A percentile compares a stretch with the other conserved stretches of the same genome.
Evolutionary conservation across 1,284 basidiomycete genomes (phyloP).

Genomic region (Fomitopsis betulina): DNA sequence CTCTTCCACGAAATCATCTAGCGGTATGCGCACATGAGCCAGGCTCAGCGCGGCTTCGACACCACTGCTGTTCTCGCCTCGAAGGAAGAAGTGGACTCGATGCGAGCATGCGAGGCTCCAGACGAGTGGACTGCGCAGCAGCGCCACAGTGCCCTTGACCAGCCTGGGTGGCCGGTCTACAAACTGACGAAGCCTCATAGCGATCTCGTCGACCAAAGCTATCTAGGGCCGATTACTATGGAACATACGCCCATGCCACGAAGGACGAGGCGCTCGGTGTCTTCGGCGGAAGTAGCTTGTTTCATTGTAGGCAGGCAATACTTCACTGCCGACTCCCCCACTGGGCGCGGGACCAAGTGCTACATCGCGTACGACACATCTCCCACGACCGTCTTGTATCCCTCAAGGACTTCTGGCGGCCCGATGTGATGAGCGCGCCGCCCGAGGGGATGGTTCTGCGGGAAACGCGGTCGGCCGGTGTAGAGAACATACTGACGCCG

Average conservation of each 20-base stretch:
- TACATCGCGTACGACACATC: constrained; percentile 3
- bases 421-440: background rate
- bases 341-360: background rate
- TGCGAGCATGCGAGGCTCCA: too few species aligned
- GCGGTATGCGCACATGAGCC: too few species aligned
- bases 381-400: too few species aligned
- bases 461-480: background rate
- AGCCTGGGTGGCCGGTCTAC: too few species aligned
- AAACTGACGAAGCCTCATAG: constrained; percentile 4
- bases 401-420: too few species aligned
- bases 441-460: background rate
- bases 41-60: too few species aligned
- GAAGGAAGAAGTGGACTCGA: background rate
- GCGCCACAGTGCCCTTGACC: background rate
- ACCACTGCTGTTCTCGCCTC: too few species aligned
- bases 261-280: too few species aligned
- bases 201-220: background rate
- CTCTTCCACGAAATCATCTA: too few species aligned
- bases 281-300: background rate
- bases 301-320: background rate
- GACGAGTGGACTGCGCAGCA: too few species aligned
- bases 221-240: background rate
- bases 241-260: too few species aligned
- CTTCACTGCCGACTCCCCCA: background rate
- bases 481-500: too few species aligned